Evolutionary conservation across 164 flowering plant genomes (phyloP), one percentile per base, ranked within the genome.

Genomic region (Sextonia rubra): DNA sequence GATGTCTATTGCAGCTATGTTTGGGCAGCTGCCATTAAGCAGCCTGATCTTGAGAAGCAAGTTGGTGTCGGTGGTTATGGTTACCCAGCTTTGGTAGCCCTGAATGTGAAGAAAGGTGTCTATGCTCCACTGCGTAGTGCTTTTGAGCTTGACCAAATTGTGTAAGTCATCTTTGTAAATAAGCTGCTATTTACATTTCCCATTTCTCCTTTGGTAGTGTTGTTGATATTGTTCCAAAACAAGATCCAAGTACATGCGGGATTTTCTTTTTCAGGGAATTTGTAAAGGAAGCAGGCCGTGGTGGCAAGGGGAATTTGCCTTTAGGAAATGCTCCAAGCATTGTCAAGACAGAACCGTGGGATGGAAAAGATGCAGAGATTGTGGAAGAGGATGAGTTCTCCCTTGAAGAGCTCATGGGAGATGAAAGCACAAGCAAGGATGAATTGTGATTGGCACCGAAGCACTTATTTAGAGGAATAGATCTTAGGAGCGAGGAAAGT

Each of bases 41-140:
- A 95, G 80, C 85, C 89, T 30, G 94, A 90, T 80, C 93, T 95
- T 44, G 98, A 95, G 85, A 86, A 82, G 78, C 87, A 79, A 68
- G 92, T 95, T 12, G 96, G 98, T 71, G 99, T 95, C 69, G 99
- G 99, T 61, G 99, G 99, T 12, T 95, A 95, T 64, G 99, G 99
- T 0, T 95, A 93, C 80, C 99, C 98, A 20, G 99, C 99, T 70
- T 68, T 92, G 86, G 96, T 95, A 12, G 99, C 97, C 26, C 76
- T 93, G 72, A 93, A 93, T 72, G 75, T 84, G 73, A 95, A 93
- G 88, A 95, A 93, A 83, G 88, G 89, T 72, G 98, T 82, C 23
- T 91, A 91, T 76, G 94, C 96, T 63, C 98, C 99, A 25, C 91
- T 95, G 3, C 85, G 86, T 78, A 89, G 97, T 68, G 98, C 98